Evolutionary conservation across 345 rosid species (phyloP).

Genomic region (Salix udensis): DNA sequence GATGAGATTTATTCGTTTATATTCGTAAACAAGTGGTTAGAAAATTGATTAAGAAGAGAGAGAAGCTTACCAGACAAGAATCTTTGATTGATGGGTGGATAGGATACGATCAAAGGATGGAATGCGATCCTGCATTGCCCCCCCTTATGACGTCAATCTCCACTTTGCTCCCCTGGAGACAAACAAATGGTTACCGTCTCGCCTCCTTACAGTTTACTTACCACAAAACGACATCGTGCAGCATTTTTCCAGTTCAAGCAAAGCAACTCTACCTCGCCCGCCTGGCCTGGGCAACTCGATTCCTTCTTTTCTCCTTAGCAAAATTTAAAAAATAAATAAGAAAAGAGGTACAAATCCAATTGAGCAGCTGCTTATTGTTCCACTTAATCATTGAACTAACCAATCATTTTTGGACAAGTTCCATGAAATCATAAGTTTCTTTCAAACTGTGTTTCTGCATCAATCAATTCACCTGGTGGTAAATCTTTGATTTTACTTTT

Average conservation of each 20-base stretch:
- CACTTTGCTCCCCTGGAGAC: background rate
- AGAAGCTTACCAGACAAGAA: no score
- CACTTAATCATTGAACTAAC: background rate
- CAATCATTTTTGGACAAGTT: background rate
- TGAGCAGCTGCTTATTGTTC: background rate
- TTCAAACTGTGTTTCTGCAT: background rate
- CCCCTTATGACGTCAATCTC: background rate
- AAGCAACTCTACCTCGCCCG: background rate
- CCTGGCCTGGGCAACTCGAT: background rate
- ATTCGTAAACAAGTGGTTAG: no score
- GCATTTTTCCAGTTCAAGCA: background rate
- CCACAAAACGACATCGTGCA: constrained; percentile 6
- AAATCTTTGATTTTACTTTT: background rate
- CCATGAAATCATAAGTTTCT: background rate
- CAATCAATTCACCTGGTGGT: background rate
- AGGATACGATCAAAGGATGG: background rate
- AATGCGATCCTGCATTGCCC: background rate
- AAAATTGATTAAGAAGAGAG: no score
- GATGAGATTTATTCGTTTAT: no score
- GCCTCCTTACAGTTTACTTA: background rate
- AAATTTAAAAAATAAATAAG: background rate
- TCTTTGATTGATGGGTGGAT: background rate
- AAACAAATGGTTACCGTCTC: background rate
- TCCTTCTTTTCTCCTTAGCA: background rate
- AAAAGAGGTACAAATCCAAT: background rate